Evolutionary conservation across 768 basidiomycete genomes (phyloP).

Genomic region (Tylopilus sp.): DNA sequence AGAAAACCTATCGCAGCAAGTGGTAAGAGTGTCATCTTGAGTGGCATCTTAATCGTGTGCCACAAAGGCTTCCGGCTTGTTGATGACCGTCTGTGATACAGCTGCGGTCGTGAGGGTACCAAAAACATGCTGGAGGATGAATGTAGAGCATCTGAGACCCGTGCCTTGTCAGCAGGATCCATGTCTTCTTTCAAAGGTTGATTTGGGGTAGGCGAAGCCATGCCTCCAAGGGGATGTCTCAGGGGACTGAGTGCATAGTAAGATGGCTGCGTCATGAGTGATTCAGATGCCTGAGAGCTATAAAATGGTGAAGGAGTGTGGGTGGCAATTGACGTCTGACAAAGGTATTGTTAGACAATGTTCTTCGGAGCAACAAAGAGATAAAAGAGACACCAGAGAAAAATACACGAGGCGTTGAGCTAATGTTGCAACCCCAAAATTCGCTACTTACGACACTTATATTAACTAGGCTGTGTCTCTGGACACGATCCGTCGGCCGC

Average conservation of each 20-base stretch:
- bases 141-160: neutral
- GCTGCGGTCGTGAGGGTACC: slow-evolving; percentile 5
- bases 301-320: slow-evolving; percentile 8
- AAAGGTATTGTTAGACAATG: neutral
- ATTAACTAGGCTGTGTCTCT: too few species aligned
- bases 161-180: neutral
- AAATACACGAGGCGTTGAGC: neutral
- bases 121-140: slow-evolving; percentile 5
- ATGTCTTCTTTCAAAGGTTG: neutral
- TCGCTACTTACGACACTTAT: too few species aligned
- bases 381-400: neutral
- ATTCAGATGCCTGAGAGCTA: too few species aligned
- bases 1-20: slow-evolving; percentile 27
- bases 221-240: neutral
- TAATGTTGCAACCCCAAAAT: too few species aligned
- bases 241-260: slow-evolving; percentile 18
- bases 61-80: neutral
- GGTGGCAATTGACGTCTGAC: neutral
- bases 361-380: neutral
- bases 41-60: slow-evolving; percentile 3
- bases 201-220: neutral
- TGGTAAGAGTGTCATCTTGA: slow-evolving; percentile 22
- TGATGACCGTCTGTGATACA: neutral
- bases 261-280: slow-evolving; percentile 16
- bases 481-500: too few species aligned